phyloP scores from a whole-genome alignment of 2,329 filamentous ascomycete species.

The Talaromyces funiculosus region DNA sequence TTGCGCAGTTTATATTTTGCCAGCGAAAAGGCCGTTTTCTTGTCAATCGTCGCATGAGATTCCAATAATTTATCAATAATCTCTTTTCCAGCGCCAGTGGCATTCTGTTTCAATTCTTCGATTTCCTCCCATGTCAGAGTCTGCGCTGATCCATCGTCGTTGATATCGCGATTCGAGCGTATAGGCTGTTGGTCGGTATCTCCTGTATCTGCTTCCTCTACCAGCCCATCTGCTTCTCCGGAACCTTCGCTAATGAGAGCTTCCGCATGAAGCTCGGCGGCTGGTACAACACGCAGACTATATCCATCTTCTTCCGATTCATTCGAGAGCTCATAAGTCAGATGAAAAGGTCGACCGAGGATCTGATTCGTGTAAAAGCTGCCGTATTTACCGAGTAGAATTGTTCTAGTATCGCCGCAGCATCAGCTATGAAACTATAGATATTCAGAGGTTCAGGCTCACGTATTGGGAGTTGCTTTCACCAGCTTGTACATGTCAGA shows the following conservation, averaged over 20 bases:
- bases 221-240: slow-evolving; percentile 32
- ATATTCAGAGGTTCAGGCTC: slow-evolving; percentile 40
- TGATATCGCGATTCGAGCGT: slow-evolving; percentile 59
- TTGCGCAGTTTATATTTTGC: slow-evolving; percentile 96
- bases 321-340: slow-evolving; percentile 86
- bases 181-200: slow-evolving; percentile 41
- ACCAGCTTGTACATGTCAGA: slow-evolving; percentile 55
- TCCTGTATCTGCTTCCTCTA: slow-evolving; percentile 28
- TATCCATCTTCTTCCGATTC: slow-evolving; percentile 58
- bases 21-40: slow-evolving; percentile 89
- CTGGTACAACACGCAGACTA: slow-evolving; percentile 67
- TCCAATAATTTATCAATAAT: slow-evolving; percentile 89
- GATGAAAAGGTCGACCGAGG: slow-evolving; percentile 81
- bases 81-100: slow-evolving; percentile 73
- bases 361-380: slow-evolving; percentile 84
- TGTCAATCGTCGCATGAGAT: slow-evolving; percentile 80
- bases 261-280: slow-evolving; percentile 78
- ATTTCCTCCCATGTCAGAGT: slow-evolving; percentile 68
- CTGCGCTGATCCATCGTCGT: slow-evolving; percentile 64
- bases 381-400: slow-evolving; percentile 89
- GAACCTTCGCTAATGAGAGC: slow-evolving; percentile 51
- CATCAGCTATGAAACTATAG: slow-evolving; percentile 5
- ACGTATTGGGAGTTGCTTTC: slow-evolving; percentile 59
- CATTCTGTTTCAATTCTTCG: slow-evolving; percentile 65
- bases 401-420: slow-evolving; percentile 54